Evolutionary conservation across 495 filamentous ascomycete species (phyloP).

Genomic region (Trichoderma gamsii): DNA sequence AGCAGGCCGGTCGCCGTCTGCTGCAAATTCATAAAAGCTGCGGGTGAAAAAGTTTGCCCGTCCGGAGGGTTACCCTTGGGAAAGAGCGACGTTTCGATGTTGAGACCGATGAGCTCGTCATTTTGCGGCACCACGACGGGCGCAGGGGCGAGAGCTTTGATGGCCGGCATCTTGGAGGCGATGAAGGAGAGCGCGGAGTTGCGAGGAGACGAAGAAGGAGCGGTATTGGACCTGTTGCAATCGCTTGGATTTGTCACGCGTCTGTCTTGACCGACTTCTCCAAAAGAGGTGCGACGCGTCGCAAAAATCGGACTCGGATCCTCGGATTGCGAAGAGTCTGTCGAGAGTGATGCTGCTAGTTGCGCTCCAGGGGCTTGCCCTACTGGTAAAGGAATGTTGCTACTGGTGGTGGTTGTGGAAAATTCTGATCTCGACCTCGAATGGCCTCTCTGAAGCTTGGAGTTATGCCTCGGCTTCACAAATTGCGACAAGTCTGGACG

Average conservation of each 20-base stretch:
- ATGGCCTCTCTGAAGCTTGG: conserved; percentile 6
- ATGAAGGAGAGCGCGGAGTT: conserved; percentile 22
- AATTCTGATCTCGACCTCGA: conserved; percentile 2
- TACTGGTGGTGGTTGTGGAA: not conserved
- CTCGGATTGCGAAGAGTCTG: not conserved
- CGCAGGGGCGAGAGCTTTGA: conserved; percentile 35
- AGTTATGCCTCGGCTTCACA: conserved; percentile 7
- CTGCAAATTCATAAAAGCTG: conserved; percentile 65
- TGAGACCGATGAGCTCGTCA: conserved; percentile 60
- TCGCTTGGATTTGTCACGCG: conserved; percentile 5
- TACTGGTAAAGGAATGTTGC: not conserved
- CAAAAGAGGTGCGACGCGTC: conserved; percentile 10
- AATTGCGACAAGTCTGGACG: not conserved
- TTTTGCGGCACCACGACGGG: conserved; percentile 27
- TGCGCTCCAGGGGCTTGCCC: not conserved
- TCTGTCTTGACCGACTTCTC: conserved; percentile 10
- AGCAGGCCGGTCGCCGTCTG: conserved; percentile 62
- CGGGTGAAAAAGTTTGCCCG: conserved; percentile 51
- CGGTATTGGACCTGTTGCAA: conserved; percentile 31
- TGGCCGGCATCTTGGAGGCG: conserved; percentile 34
- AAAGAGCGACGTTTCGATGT: conserved; percentile 59
- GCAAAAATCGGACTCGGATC: not conserved
- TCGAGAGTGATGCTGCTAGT: not conserved
- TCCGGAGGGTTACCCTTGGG: conserved; percentile 34
- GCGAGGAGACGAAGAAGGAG: conserved; percentile 3